Percentiles rank a stretch among this genome's conserved stretches.
phyloP scores from a whole-genome alignment of 306 rosid species.

The Rubus idaeus region DNA sequence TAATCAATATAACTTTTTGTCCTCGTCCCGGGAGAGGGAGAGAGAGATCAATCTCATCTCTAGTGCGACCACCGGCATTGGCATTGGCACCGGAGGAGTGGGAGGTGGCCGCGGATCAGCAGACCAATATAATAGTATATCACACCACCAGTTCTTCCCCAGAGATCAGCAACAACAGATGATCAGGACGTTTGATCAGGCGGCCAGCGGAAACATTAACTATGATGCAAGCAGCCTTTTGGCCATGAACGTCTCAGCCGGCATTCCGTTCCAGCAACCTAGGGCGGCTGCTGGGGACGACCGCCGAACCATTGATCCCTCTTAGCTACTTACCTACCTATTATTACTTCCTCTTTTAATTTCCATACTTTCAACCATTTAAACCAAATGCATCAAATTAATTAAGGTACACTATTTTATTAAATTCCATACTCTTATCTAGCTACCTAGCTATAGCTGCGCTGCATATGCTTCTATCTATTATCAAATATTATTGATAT shows the following conservation, averaged over 20 bases:
- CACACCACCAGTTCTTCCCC: slow-evolving; percentile 68
- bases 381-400: slow-evolving; percentile 6
- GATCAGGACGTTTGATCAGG: slow-evolving; percentile 35
- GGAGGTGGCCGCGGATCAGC: slow-evolving; percentile 36
- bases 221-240: slow-evolving; percentile 66
- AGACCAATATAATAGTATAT: slow-evolving; percentile 25
- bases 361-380: slow-evolving; percentile 13
- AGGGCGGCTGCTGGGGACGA: slow-evolving; percentile 64
- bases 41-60: slow-evolving; percentile 32
- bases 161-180: slow-evolving; percentile 48
- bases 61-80: neutral
- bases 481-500: neutral
- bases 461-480: neutral
- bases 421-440: neutral
- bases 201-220: slow-evolving; percentile 28
- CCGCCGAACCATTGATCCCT: slow-evolving; percentile 74
- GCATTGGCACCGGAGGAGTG: slow-evolving; percentile 9
- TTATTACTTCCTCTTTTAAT: slow-evolving; percentile 14
- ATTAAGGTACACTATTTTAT: slow-evolving; percentile 16
- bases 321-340: slow-evolving; percentile 46
- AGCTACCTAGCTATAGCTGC: neutral
- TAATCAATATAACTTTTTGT: slow-evolving; percentile 2
- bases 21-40: slow-evolving; percentile 8
- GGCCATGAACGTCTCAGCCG: slow-evolving; percentile 77
- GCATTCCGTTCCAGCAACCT: slow-evolving; percentile 64